Base-by-base conservation (phyloP, 768 basidiomycete genomes). In the Mycena venus region DNA sequence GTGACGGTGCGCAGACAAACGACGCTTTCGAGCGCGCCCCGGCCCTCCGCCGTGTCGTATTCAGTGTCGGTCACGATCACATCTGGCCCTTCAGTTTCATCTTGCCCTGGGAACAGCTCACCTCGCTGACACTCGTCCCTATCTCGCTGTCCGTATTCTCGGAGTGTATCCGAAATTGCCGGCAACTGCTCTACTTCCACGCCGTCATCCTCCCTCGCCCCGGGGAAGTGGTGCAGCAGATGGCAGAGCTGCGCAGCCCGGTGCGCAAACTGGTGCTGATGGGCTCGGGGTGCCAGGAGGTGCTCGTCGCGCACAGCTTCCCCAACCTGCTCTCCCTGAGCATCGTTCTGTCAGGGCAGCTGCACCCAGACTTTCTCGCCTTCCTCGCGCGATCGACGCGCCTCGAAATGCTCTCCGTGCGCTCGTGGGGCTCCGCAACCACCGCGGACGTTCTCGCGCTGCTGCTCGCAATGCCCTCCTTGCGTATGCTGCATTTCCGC, bases 331-430 rank as follows among this genome's bases (percentile, higher is more conserved):
- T 51, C 9, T 62, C 62, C 0, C 62, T 75, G 23, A 59, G 25
- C 55, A 31, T 73, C 36, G 42, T 27, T 29, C 53, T 73, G 23
- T 11, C 15, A 36, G n/a, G 55, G 0, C 47, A 29, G 49, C 47
- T 47, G 23, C 47, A 70, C 5, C 75, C 72, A 23, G 71, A 73
- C 25, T 55, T 73, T 1, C 56, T 59, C 31, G 55, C 75, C 36
- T 68, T 72, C 47, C 63, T 76, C 15, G 58, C 56, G 27, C 71
- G 71, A 0, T 65, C 67, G 17, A 53, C 44, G 25, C 75, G n/a
- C 32, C 75, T 76, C 23, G 75, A 76, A 40, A 76, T 76, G 75
- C 56, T 76, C n/a, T 34, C 72, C 4, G 1, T 76, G 4, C 29
- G 36, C n/a, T 36, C 25, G 10, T 68, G 70, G 53, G n/a, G 21